Conservation (phyloP, 495 filamentous ascomycete genomes). For the Friedmanniomyces simplex region DNA sequence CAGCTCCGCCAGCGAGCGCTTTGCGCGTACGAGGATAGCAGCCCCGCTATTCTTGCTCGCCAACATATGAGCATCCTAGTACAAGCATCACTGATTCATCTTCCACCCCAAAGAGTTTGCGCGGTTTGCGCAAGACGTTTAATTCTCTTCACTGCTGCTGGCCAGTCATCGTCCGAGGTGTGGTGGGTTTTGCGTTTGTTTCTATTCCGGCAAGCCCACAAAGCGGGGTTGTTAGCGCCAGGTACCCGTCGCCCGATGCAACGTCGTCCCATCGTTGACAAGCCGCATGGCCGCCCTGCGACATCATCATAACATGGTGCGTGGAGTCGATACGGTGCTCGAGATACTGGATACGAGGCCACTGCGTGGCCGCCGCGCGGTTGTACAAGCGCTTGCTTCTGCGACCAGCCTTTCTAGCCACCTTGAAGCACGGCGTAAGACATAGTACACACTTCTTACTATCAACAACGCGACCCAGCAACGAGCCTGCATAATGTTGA, state of each 20-base stretch:
- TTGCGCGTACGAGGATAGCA: too few relatives aligned
- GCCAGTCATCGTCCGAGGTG: neutral
- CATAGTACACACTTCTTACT: neutral
- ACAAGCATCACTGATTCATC: too few relatives aligned
- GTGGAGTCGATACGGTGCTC: neutral
- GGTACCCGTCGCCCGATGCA: neutral
- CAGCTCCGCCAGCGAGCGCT: too few relatives aligned
- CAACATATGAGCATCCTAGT: too few relatives aligned
- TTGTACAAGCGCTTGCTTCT: neutral
- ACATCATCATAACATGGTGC: too few relatives aligned
- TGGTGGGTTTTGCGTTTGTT: neutral
- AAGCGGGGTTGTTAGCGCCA: neutral
- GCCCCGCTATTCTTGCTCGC: too few relatives aligned
- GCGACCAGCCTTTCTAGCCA: neutral
- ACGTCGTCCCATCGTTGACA: neutral
- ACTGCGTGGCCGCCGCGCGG: neutral
- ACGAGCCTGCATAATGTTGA: neutral
- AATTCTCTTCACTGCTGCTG: too few relatives aligned
- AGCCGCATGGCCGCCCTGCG: neutral
- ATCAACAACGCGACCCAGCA: neutral
- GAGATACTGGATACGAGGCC: neutral
- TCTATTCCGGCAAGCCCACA: neutral
- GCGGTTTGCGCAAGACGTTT: too few relatives aligned
- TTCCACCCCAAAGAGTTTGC: too few relatives aligned
- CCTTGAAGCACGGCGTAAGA: neutral